A percentile compares a stretch with the other conserved stretches of the same genome.
phyloP scores from a whole-genome alignment of 257 asterid species.

The Solanum chilense region DNA sequence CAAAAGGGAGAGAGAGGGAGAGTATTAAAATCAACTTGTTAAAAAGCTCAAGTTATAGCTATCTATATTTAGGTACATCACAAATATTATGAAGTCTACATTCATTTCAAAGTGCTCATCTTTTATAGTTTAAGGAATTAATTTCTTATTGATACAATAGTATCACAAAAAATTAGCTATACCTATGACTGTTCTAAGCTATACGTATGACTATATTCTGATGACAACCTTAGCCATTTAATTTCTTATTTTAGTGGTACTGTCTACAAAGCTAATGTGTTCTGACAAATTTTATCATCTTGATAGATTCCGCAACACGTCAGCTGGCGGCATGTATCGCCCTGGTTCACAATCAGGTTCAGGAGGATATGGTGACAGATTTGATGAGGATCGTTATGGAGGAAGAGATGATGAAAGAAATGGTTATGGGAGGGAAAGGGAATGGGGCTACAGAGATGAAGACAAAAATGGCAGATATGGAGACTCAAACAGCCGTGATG shows the following conservation, averaged over 20 bases:
- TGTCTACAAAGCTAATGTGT: not conserved
- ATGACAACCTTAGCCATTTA: not conserved
- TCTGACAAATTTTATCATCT: not conserved
- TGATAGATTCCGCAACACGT: slow-evolving; percentile 61
- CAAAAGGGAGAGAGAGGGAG: not conserved
- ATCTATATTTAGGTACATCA: not conserved
- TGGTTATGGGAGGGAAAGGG: slow-evolving; percentile 8
- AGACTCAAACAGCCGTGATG: slow-evolving; percentile 69
- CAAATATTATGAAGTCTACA: not conserved
- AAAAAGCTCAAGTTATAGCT: not conserved
- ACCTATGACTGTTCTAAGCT: not conserved
- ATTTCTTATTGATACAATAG: not conserved
- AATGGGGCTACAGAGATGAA: slow-evolving; percentile 3
- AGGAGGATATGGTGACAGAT: slow-evolving; percentile 70
- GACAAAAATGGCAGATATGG: slow-evolving; percentile 64
- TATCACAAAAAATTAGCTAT: not conserved
- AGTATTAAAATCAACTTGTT: not conserved
- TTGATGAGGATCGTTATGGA: slow-evolving; percentile 79
- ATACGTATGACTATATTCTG: not conserved
- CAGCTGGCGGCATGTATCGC: slow-evolving; percentile 64
- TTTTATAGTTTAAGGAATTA: not conserved
- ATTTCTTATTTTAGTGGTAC: not conserved
- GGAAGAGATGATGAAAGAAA: slow-evolving; percentile 52
- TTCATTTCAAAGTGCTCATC: not conserved
- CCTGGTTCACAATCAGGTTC: slow-evolving; percentile 47